Conservation (phyloP, 2,329 filamentous ascomycete genomes). For the Mycosphaerella sp. region DNA sequence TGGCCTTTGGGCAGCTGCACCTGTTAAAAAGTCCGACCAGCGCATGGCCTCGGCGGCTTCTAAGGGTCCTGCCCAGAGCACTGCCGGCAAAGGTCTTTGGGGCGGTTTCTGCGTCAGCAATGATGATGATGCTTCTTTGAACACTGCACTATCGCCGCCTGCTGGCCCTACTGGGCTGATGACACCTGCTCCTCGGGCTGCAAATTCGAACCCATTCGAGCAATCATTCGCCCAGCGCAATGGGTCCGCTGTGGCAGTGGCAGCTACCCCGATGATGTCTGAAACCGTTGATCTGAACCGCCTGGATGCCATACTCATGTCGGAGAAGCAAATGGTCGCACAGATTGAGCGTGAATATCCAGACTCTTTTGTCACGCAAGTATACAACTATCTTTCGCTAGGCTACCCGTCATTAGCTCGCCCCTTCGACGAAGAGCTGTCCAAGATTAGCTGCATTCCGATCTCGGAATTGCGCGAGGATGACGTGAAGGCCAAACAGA, state of each 20-base stretch:
- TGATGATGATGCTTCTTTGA: conserved; percentile 30
- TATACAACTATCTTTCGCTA: conserved; percentile 93
- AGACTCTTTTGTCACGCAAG: conserved; percentile 83
- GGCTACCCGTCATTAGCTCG: conserved; percentile 83
- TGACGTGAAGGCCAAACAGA: conserved; percentile 55
- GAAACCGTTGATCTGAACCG: conserved; percentile 20
- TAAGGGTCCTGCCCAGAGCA: conserved; percentile 16
- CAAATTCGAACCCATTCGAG: conserved; percentile 37
- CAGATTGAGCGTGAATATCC: conserved; percentile 61
- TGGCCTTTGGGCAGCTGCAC: conserved; percentile 48
- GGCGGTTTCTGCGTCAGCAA: conserved; percentile 58
- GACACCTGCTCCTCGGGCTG: conserved; percentile 38
- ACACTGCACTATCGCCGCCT: conserved; percentile 33
- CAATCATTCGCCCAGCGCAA: conserved; percentile 25
- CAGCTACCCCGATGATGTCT: conserved; percentile 27
- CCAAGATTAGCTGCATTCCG: conserved; percentile 67
- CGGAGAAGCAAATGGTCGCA: conserved; percentile 38
- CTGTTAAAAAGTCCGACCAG: conserved; percentile 10
- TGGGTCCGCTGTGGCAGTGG: conserved; percentile 16
- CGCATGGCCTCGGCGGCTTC: conserved; percentile 9
- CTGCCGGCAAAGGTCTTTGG: conserved; percentile 57
- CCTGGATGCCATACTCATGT: conserved; percentile 39
- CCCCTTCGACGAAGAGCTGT: conserved; percentile 76
- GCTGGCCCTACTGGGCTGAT: conserved; percentile 45
- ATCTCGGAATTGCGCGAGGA: conserved; percentile 64